These are phyloP conservation scores for Tolypocladium sp. DNA, from an alignment of 2,329 filamentous ascomycete genomes.

Conservation along the genomic window DNA sequence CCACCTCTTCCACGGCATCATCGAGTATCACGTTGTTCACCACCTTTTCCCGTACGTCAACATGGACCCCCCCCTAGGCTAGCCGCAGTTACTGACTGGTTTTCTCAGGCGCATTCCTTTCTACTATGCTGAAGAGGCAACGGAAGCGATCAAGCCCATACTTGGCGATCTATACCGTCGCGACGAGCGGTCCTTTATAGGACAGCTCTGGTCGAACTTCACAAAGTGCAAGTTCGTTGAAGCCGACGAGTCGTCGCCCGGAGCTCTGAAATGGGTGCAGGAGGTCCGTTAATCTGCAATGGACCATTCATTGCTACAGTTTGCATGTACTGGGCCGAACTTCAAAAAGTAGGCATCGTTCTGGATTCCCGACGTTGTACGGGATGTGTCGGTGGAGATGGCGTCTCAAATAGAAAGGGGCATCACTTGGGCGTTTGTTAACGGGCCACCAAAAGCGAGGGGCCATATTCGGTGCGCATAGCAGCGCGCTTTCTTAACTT, in stretches of 20 bases:
- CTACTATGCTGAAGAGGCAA: background rate
- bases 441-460: background rate
- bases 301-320: background rate
- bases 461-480: background rate
- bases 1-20: constrained; percentile 59
- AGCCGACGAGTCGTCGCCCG: background rate
- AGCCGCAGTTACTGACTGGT: background rate
- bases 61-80: background rate
- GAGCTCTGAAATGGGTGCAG: background rate
- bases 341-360: background rate
- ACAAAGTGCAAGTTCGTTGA: background rate
- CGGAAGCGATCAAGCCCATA: background rate
- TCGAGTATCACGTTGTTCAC: constrained; percentile 50
- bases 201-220: background rate
- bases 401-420: background rate
- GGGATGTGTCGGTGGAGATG: background rate
- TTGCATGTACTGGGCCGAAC: background rate
- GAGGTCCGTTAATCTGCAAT: background rate
- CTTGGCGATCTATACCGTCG: background rate
- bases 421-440: background rate
- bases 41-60: background rate
- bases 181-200: background rate
- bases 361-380: too few species aligned
- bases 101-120: background rate
- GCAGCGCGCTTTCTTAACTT: background rate